Base-by-base conservation (phyloP, 768 basidiomycete genomes). In the Sporobolomyces pararoseus region DNA sequence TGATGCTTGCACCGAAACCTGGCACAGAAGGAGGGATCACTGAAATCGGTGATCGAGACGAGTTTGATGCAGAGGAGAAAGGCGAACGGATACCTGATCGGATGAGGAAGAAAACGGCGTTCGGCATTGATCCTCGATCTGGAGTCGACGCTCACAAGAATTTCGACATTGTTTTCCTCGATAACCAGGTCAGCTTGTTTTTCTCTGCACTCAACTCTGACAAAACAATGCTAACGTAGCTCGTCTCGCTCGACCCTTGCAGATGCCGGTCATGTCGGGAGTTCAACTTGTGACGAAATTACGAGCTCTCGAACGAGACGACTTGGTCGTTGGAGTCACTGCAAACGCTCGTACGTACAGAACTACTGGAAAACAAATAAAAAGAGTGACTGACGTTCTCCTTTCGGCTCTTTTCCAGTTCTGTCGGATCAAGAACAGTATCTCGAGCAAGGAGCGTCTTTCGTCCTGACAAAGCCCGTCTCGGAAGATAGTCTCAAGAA, bases 161-260 rank as follows among this genome's bases (percentile, higher is more conserved):
- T 61, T 82, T 77, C 62, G 84, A 84, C 60, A 79, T 84, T 14
- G 79, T 84, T 29, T 86, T 86, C 77, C 77, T 87, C 73, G 83
- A 85, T 70, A 92, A 93, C 78, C 89, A 91, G 79, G 91, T 91
- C 89, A 88, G 88, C 39, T 42, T 17, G 17, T 42, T 42, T 17
- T 21, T 13, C 81, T 65, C n/a, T 35, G 27, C 3, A 37, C 39
- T 34, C 29, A 21, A 27, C 52, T 46, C 32, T 49, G 13, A 39
- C 47, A 16, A 49, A n/a, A n/a, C 35, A 13, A 7, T 1, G 21
- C 25, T n/a, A 35, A 21, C 44, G 32, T 25, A 7, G 10, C 12
- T 42, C 29, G 23, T 44, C n/a, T 46, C 46, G 37, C n/a, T 29
- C n/a, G 19, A 14, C n/a, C 12, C 13, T 9, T 19, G 35, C 51